A percentile compares a stretch with the other conserved stretches of the same genome.
These are phyloP conservation scores for Blastocystis sp. DNA, from an alignment of 352 stramenopile genomes.

Conservation along the genomic window DNA sequence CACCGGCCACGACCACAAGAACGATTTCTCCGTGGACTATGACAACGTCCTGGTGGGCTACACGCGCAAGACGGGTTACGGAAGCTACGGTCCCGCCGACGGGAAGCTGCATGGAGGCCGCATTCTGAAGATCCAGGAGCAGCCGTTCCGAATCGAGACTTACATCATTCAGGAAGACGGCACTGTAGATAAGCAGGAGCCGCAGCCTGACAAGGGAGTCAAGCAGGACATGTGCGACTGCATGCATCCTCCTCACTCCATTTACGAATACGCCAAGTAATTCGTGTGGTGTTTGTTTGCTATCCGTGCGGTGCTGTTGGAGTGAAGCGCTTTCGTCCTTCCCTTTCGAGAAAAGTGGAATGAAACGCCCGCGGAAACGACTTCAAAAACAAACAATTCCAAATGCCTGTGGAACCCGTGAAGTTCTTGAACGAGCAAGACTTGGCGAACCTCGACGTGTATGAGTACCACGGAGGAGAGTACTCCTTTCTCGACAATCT, in stretches of 20 bases:
- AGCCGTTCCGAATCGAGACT: neutral
- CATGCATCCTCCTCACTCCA: neutral
- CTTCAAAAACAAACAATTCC: neutral
- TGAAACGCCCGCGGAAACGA: neutral
- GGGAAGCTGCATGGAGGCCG: neutral
- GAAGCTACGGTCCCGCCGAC: slow-evolving; percentile 22
- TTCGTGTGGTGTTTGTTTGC: neutral
- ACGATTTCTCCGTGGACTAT: neutral
- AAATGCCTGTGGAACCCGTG: neutral
- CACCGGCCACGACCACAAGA: slow-evolving; percentile 15
- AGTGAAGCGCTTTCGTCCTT: neutral
- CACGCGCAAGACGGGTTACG: slow-evolving; percentile 30
- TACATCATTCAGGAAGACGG: slow-evolving; percentile 51
- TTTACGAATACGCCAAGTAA: neutral
- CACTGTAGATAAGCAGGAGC: neutral
- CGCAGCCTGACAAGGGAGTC: neutral
- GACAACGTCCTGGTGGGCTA: slow-evolving; percentile 1
- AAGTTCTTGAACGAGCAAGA: slow-evolving; percentile 43
- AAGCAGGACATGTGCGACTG: slow-evolving; percentile 2
- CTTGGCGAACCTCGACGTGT: slow-evolving; percentile 47
- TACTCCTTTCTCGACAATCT: slow-evolving; percentile 63
- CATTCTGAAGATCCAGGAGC: neutral
- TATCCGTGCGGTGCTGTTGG: no score
- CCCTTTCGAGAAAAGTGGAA: neutral
- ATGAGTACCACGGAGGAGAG: slow-evolving; percentile 68